Conservation (phyloP, 768 basidiomycete species). For the Mycena haematopus region DNA sequence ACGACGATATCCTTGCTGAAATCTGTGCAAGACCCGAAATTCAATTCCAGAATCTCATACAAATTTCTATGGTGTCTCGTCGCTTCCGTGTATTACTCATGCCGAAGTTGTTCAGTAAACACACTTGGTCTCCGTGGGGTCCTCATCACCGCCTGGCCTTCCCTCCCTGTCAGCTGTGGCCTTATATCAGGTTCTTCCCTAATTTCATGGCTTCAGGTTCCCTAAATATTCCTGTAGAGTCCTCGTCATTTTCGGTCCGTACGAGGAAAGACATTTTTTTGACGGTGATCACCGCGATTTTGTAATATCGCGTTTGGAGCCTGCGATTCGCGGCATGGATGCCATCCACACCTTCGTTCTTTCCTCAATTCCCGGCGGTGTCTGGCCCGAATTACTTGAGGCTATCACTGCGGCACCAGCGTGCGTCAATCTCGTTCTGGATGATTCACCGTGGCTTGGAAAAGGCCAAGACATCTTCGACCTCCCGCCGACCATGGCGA, state of each 20-base stretch:
- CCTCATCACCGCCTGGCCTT: background rate
- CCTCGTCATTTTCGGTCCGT: background rate
- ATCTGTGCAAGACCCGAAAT: background rate
- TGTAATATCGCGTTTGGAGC: background rate
- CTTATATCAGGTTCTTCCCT: background rate
- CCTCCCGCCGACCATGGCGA: too few relatives aligned
- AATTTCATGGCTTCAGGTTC: background rate
- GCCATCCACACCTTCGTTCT: background rate
- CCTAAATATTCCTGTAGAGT: background rate
- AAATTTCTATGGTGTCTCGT: too few relatives aligned
- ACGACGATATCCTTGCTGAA: too few relatives aligned
- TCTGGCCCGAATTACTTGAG: background rate
- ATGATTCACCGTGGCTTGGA: background rate
- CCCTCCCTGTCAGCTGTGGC: slow-evolving; percentile 3
- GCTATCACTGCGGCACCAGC: background rate
- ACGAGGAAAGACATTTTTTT: background rate
- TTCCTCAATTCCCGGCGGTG: background rate
- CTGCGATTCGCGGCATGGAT: background rate
- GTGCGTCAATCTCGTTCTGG: background rate
- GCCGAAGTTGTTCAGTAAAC: slow-evolving; percentile 1
- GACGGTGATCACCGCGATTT: background rate
- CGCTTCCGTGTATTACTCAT: background rate
- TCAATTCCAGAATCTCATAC: background rate
- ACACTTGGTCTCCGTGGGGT: slow-evolving; percentile 1
- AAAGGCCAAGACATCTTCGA: background rate